Evolutionary conservation across 1,284 basidiomycete species (phyloP), one percentile per base, ranked within the genome.

Genomic region (Kalmanozyma brasiliensis): DNA sequence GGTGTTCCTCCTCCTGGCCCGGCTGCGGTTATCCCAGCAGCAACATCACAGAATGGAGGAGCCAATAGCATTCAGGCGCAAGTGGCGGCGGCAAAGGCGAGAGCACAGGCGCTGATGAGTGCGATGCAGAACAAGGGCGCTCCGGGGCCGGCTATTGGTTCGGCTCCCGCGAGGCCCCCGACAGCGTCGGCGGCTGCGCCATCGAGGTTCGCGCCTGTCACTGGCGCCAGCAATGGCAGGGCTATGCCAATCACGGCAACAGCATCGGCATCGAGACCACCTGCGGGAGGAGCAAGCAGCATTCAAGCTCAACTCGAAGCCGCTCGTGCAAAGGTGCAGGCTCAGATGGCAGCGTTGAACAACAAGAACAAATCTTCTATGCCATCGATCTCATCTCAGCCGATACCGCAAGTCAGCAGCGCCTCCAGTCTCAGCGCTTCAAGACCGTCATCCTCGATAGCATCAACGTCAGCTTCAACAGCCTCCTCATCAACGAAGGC

Each of bases 271-370:
- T n/a, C 26, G 26, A 29, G 26, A 19, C 10, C 40, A 13, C 33
- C 47, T 26, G 30, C n/a, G 22, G 47, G 36, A 19, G 36, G 33
- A 9, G 37, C 17, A 17, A 32, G 13, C 44, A 66, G 46, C 43
- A 63, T 72, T 26, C 68, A 74, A 41, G 74, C 64, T 8, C 72
- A 76, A 51, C 56, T 76, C 22, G 74, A 67, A 58, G 74, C 69
- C 10, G 74, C 74, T 6, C 49, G 63, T 23, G 74, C 74, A 0
- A 65, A 47, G 34, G 57, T 71, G 7, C 59, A 66, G 30, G 74
- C 74, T 7, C 57, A 72, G 41, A 60, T 68, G 45, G 59, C 51
- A 14, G 51, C 61, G 11, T 33, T 71, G 20, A 56, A 48, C 19
- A 49, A 20, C 23, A 66, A 48, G 45, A 42, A 38, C 38, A 46